Percentiles rank a stretch among this genome's conserved stretches.
phyloP scores from a whole-genome alignment of 805 yeast genomes.

The Starmerella vitae region DNA sequence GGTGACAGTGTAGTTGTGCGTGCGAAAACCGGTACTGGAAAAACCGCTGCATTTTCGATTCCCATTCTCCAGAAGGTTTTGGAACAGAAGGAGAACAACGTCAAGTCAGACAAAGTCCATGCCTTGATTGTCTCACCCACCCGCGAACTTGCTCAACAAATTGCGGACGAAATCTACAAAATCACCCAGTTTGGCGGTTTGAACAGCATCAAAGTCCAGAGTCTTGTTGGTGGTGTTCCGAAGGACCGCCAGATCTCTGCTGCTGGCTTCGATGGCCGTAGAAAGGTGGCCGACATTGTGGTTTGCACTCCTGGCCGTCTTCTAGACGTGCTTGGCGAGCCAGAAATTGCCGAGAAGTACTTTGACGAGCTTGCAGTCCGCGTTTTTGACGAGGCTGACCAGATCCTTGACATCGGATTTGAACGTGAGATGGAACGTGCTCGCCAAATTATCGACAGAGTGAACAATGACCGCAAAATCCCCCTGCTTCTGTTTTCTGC shows the following conservation, averaged over 20 bases:
- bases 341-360: conserved; percentile 30
- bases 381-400: conserved; percentile 85
- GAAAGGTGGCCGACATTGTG: conserved; percentile 37
- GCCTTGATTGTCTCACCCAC: conserved; percentile 76
- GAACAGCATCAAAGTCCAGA: conserved; percentile 30
- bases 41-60: conserved; percentile 76
- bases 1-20: conserved; percentile 60
- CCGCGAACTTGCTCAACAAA: conserved; percentile 79
- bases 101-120: conserved; percentile 28
- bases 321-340: conserved; percentile 42
- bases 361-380: conserved; percentile 47
- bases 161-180: conserved; percentile 47
- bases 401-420: conserved; percentile 71
- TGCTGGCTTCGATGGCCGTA: conserved; percentile 18
- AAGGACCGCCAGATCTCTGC: conserved; percentile 30
- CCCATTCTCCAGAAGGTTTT: conserved; percentile 54
- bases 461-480: conserved; percentile 30
- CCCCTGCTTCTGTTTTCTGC: conserved; percentile 78
- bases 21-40: conserved; percentile 94
- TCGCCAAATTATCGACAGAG: conserved; percentile 38
- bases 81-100: conserved; percentile 28
- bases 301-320: conserved; percentile 89
- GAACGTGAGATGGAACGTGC: conserved; percentile 38
- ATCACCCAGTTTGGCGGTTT: conserved; percentile 29
- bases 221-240: conserved; percentile 58